These are phyloP conservation scores for Boehmeria nivea DNA, from an alignment of 306 rosid species.

Conservation along the genomic window DNA sequence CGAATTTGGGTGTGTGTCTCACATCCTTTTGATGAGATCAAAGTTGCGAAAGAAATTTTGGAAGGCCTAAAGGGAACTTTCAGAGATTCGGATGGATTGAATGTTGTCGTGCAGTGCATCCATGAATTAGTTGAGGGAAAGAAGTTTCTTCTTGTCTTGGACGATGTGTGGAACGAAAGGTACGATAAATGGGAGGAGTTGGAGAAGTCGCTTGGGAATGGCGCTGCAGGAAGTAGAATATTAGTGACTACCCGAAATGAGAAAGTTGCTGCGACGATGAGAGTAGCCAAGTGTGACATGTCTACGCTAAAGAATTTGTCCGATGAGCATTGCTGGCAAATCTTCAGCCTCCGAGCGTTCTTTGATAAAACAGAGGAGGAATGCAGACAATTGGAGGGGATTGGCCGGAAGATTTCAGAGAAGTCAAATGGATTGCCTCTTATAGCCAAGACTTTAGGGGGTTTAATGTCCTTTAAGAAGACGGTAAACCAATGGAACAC, in stretches of 20 bases:
- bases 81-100: neutral
- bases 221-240: constrained; percentile 8
- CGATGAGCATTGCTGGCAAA: neutral
- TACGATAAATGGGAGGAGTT: neutral
- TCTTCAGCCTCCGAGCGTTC: constrained; percentile 4
- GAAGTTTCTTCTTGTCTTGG: constrained; percentile 10
- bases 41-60: constrained; percentile 4
- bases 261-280: constrained; percentile 7
- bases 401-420: constrained; percentile 9
- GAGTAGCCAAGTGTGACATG: neutral
- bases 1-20: constrained; percentile 22
- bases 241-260: constrained; percentile 12
- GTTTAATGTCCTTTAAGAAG: constrained; percentile 6
- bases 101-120: neutral
- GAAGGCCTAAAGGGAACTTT: neutral
- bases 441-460: constrained; percentile 8
- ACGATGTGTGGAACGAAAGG: constrained; percentile 9
- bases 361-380: neutral
- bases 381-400: neutral
- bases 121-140: neutral
- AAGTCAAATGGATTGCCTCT: constrained; percentile 21
- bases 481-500: neutral
- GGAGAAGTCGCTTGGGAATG: neutral
- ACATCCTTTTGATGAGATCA: constrained; percentile 13
- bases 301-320: neutral